Base-by-base conservation (phyloP, 108 stramenopile species). In the Cylindrotheca closterium region DNA sequence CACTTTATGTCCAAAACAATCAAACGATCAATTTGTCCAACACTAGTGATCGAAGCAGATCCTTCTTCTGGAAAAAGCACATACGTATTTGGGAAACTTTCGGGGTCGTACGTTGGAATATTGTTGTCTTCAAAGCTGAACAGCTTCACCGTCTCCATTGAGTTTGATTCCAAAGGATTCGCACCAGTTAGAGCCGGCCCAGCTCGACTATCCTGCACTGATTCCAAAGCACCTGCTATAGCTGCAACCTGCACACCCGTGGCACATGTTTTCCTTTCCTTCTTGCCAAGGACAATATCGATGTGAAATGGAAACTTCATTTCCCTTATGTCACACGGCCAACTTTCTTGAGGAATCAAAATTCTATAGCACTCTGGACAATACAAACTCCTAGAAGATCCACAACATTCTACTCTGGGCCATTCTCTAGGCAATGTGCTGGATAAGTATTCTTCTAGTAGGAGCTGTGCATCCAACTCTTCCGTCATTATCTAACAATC, bases 1-100 rank as follows among this genome's bases (percentile, higher is more conserved):
- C 89, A 90, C 54, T 87, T 87, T 56, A 84, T 85, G 63, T 90
- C 89, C 21, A 90, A 49, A 19, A 87, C 82, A 10, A 90, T 73
- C 73, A 90, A 72, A 24, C 70, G 68, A 49, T 78, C 34, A 2
- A 82, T 63, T 42, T 70, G 61, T 4, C 55, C 21, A 7, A 90
- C 80, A 25, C 64, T 60, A 24, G 80, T 67, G 22, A 90, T 67
- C 18, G 89, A 80, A 1, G 85, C 70, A 0, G 89, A 87, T 67
- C 71, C 74, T 7, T 75, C 69, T 2, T 49, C 58, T 1, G 89
- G 89, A 68, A 85, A 90, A 21, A 90, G 63, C 12, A 87, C 60
- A 47, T 62, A 87, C 17, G 79, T 80, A 21, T 75, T 51, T 22
- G 17, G 8, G 22, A 27, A 22, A 28, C 55, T 33, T 3, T 15